These are phyloP conservation scores for Fragaria nilgerrensis DNA, from an alignment of 306 rosid species.

Conservation along the genomic window DNA sequence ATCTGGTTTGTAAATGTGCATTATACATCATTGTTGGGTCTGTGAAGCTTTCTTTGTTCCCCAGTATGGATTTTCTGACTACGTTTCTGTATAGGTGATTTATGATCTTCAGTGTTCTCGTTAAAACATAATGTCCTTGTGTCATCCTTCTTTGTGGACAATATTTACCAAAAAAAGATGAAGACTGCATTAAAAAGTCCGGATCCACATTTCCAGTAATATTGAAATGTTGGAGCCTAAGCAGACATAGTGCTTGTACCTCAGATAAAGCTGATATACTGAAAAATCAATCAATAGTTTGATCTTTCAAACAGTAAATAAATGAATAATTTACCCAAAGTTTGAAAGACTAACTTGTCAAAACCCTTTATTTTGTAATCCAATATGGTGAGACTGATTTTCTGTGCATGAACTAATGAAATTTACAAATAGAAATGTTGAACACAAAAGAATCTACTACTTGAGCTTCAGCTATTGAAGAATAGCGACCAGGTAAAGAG, in stretches of 20 bases:
- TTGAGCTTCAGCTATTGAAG: neutral
- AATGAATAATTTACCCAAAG: neutral
- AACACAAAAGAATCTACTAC: neutral
- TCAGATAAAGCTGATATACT: neutral
- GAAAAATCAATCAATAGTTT: neutral
- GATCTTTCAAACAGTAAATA: no score
- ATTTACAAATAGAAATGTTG: neutral
- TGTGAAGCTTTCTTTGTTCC: no score
- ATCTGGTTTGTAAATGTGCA: no score
- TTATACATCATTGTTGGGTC: no score
- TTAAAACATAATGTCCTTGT: neutral
- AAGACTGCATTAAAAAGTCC: neutral
- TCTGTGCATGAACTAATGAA: neutral
- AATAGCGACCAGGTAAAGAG: neutral
- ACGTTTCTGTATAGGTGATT: no score
- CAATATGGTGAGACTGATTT: neutral
- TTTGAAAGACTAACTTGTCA: neutral
- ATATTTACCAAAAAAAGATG: neutral
- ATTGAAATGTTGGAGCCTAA: neutral
- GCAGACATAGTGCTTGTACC: neutral
- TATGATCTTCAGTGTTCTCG: neutral
- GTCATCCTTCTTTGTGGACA: neutral
- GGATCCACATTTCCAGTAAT: neutral
- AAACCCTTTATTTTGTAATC: neutral
- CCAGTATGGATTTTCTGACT: no score